Base-by-base conservation (phyloP, 306 rosid genomes). In the Rubus idaeus region DNA sequence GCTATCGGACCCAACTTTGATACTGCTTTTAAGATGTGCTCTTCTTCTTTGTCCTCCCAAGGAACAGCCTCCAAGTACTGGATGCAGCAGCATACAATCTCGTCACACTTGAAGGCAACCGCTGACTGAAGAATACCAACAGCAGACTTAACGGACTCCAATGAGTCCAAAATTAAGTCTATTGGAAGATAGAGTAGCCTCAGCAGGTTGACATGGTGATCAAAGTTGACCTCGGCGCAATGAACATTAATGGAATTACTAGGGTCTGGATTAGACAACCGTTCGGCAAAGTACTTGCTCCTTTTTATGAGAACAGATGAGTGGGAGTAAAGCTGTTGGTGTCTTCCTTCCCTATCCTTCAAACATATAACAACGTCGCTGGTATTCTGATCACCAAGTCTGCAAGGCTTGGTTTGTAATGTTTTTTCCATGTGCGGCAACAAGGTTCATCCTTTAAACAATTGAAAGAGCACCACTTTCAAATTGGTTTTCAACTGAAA, bases 41-140 rank as follows among this genome's bases (percentile, higher is more conserved):
- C 84, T 56, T 80, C 87, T 62, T 84, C 84, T 71, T 74, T 80
- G 80, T 80, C 84, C 64, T 76, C 83, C 83, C 81, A 75, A 56
- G 83, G 81, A 71, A 80, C 66, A 4, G 87, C 87, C 71, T 80
- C 84, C 51, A 84, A 76, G 80, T 73, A 80, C 57, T 69, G 71
- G 63, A 77, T 56, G 68, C 87, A 80, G 77, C 80, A 77, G 46
- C 39, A 37, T 14, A 21, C 42, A 70, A 80, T 69, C 52, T 83
- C 84, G 74, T 83, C 87, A 30, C 79, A 84, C 56, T 80, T 76
- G 56, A 77, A 80, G 37, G 74, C 35, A 39, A 77, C 77, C 1
- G 82, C 79, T 39, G 64, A 20, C 60, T 76, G 74, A 62, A 80
- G 79, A 80, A 83, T 66, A 57, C 81, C 78, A 4, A 76, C 10